phyloP scores from a whole-genome alignment of 1,284 basidiomycete species.

The Puccinia hordei region DNA sequence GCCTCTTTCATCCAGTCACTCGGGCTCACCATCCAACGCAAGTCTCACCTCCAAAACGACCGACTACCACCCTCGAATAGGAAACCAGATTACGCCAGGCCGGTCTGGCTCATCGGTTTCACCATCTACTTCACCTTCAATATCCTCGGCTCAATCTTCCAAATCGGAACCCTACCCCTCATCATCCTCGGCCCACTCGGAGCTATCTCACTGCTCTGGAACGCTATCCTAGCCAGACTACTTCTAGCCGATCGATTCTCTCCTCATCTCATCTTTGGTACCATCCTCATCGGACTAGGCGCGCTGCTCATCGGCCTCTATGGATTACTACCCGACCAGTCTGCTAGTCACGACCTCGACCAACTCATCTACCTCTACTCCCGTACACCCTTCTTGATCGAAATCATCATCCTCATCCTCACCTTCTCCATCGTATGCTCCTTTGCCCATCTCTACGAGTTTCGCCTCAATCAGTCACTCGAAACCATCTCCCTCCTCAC shows the following conservation, averaged over 20 bases:
- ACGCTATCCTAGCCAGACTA: conserved; percentile 84
- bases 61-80: conserved; percentile 68
- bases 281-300: conserved; percentile 80
- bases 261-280: conserved; percentile 76
- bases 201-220: conserved; percentile 81
- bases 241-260: conserved; percentile 85
- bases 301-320: conserved; percentile 88
- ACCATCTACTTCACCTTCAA: conserved; percentile 69
- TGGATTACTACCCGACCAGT: conserved; percentile 86
- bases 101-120: conserved; percentile 84
- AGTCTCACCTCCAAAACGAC: conserved; percentile 87
- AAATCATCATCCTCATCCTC: conserved; percentile 74
- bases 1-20: conserved; percentile 88
- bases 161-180: conserved; percentile 89
- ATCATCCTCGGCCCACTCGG: conserved; percentile 87
- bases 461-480: conserved; percentile 17
- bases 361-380: conserved; percentile 79
- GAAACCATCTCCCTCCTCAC: conserved; percentile 32
- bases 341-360: conserved; percentile 72
- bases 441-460: conserved; percentile 62
- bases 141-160: conserved; percentile 86
- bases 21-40: conserved; percentile 87
- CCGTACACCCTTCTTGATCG: conserved; percentile 76
- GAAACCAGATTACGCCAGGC: conserved; percentile 73
- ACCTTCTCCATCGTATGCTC: conserved; percentile 68